phyloP scores from a whole-genome alignment of 2,329 filamentous ascomycete species.

The Colletotrichum sp. region DNA sequence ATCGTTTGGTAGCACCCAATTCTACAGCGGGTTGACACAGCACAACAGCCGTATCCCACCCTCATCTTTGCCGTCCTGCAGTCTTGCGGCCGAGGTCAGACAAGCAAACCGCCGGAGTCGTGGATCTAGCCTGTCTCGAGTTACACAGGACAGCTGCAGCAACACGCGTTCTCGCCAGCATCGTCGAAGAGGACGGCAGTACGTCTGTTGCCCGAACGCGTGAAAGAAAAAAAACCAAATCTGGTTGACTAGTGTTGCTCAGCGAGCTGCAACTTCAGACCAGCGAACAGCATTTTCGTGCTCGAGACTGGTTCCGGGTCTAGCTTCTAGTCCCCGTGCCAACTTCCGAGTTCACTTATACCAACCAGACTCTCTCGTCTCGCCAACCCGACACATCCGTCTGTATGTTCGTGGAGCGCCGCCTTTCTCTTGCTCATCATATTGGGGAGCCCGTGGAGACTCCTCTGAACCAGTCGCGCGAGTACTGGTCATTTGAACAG shows the following conservation, averaged over 20 bases:
- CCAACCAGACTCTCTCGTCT: not conserved
- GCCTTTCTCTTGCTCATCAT: constrained; percentile 38
- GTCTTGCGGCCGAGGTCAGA: not conserved
- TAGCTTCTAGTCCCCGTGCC: not conserved
- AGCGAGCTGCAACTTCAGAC: not conserved
- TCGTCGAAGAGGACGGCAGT: not conserved
- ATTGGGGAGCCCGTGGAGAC: constrained; percentile 42
- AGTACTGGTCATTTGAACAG: constrained; percentile 32
- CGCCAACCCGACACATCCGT: constrained; percentile 23
- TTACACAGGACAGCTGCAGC: constrained; percentile 10
- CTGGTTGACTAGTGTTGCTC: not conserved
- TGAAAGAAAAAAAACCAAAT: not conserved
- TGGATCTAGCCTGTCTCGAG: not conserved
- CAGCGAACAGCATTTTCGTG: not conserved
- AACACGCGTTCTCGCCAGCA: constrained; percentile 1
- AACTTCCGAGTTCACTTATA: not conserved
- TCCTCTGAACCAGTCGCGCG: constrained; percentile 36
- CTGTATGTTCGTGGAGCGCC: constrained; percentile 46
- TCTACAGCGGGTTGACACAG: not conserved
- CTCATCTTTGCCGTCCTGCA: not conserved
- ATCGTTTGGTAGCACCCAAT: not conserved
- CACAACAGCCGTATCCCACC: not conserved
- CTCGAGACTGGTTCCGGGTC: not conserved
- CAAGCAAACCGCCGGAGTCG: constrained; percentile 1
- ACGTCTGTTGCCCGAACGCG: not conserved